Evolutionary conservation across 2,329 filamentous ascomycete species (phyloP).

Genomic region (Aureobasidium sp.): DNA sequence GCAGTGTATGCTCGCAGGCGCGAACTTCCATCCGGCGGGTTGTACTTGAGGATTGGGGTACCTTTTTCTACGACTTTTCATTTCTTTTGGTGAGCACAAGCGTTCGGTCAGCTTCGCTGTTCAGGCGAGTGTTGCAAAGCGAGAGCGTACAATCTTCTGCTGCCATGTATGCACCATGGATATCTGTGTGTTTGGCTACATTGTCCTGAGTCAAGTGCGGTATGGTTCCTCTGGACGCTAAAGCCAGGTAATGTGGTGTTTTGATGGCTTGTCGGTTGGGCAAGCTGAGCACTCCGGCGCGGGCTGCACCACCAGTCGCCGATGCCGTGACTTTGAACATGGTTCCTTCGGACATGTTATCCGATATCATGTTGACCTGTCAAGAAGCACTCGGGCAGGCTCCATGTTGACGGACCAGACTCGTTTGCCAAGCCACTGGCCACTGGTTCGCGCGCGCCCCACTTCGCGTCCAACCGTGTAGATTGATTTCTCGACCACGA

Average conservation of each 20-base stretch:
- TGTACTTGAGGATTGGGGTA: constrained; percentile 45
- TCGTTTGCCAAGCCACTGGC: not conserved
- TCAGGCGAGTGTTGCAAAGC: constrained; percentile 5
- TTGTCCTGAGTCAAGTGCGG: constrained; percentile 88
- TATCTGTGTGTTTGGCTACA: constrained; percentile 52
- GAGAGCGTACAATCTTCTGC: constrained; percentile 78
- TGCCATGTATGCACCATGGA: constrained; percentile 67
- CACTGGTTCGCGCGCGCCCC: not conserved
- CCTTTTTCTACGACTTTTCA: constrained; percentile 54
- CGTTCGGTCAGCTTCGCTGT: constrained; percentile 28
- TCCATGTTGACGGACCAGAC: not conserved
- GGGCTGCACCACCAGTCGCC: constrained; percentile 39
- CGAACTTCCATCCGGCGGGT: constrained; percentile 36
- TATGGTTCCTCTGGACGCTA: constrained; percentile 73
- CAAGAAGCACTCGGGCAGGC: not conserved
- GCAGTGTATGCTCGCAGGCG: constrained; percentile 70
- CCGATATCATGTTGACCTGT: not conserved
- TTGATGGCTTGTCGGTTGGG: constrained; percentile 56
- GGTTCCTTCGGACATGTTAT: not conserved
- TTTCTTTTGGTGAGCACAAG: constrained; percentile 28
- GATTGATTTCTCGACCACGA: not conserved
- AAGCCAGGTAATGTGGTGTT: constrained; percentile 74
- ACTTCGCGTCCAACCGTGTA: not conserved
- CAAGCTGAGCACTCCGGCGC: constrained; percentile 59
- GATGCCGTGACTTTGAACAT: constrained; percentile 40